phyloP scores from a whole-genome alignment of 371 early-diverging fungal species.

The Massospora cicadina region DNA sequence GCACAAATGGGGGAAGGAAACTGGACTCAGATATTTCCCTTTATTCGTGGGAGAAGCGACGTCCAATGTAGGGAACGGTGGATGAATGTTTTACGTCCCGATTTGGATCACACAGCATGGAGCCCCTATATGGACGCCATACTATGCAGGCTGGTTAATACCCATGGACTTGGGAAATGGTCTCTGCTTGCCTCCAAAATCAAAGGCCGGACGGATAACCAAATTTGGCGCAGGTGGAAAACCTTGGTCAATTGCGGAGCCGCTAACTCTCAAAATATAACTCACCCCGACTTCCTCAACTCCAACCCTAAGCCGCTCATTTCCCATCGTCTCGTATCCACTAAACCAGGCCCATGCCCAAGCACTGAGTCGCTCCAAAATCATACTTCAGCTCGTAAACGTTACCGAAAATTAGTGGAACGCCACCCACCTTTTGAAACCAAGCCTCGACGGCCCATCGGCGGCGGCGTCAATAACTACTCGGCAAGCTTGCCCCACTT shows the following conservation, averaged over 20 bases:
- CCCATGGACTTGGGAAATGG: not conserved
- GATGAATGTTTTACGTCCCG: slow-evolving; percentile 47
- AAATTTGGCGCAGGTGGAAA: not conserved
- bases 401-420: not conserved
- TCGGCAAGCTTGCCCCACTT: not conserved
- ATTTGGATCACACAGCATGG: slow-evolving; percentile 31
- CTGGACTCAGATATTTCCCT: slow-evolving; percentile 54
- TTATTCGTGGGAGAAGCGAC: slow-evolving; percentile 62
- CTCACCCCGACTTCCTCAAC: not conserved
- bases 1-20: slow-evolving; percentile 41
- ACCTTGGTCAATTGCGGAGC: not conserved
- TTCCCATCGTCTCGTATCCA: too few relatives aligned
- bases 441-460: not conserved
- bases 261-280: not conserved
- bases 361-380: not conserved
- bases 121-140: slow-evolving; percentile 23
- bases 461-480: not conserved
- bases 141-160: not conserved
- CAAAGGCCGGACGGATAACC: not conserved
- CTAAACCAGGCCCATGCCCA: too few relatives aligned
- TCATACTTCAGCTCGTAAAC: not conserved
- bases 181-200: not conserved
- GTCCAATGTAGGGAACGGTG: slow-evolving; percentile 79
- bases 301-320: not conserved
- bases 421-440: not conserved